These are phyloP conservation scores for Mycogone perniciosa DNA, from an alignment of 2,329 filamentous ascomycete genomes.

Conservation along the genomic window DNA sequence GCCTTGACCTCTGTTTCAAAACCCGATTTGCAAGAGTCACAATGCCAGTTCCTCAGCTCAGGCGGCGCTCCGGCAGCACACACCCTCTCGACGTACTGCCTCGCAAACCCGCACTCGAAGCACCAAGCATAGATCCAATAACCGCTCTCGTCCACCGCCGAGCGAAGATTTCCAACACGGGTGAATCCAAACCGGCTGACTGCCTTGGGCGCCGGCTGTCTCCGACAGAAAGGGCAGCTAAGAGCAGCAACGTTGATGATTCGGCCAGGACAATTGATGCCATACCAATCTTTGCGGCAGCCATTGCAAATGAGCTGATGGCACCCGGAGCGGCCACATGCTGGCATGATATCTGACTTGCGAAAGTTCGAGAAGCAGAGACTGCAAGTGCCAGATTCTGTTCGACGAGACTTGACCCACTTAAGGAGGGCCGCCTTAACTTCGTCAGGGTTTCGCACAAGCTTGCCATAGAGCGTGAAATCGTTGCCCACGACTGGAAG, in stretches of 20 bases:
- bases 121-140: conserved; percentile 47
- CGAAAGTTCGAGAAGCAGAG: conserved; percentile 38
- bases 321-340: conserved; percentile 41
- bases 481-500: conserved; percentile 20
- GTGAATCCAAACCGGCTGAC: conserved; percentile 32
- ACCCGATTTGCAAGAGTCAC: conserved; percentile 31
- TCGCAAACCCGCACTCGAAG: conserved; percentile 34
- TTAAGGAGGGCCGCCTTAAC: conserved; percentile 29
- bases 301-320: conserved; percentile 35
- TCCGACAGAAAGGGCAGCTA: conserved; percentile 44
- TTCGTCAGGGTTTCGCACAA: conserved; percentile 33
- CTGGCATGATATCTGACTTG: conserved; percentile 31
- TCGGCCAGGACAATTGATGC: conserved; percentile 35
- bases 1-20: neutral
- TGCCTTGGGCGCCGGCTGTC: conserved; percentile 32
- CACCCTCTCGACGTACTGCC: conserved; percentile 34
- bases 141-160: conserved; percentile 34
- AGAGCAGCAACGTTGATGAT: conserved; percentile 44
- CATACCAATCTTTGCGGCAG: conserved; percentile 41
- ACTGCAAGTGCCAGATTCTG: conserved; percentile 35
- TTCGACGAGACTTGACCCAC: conserved; percentile 32
- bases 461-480: conserved; percentile 33
- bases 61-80: conserved; percentile 36
- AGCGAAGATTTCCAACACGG: conserved; percentile 30
- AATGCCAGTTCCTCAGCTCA: conserved; percentile 34